Percentiles rank a stretch among this genome's conserved stretches.
Evolutionary conservation across 768 basidiomycete genomes (phyloP).

Genomic region (Pleurotus salmoneostramineus): DNA sequence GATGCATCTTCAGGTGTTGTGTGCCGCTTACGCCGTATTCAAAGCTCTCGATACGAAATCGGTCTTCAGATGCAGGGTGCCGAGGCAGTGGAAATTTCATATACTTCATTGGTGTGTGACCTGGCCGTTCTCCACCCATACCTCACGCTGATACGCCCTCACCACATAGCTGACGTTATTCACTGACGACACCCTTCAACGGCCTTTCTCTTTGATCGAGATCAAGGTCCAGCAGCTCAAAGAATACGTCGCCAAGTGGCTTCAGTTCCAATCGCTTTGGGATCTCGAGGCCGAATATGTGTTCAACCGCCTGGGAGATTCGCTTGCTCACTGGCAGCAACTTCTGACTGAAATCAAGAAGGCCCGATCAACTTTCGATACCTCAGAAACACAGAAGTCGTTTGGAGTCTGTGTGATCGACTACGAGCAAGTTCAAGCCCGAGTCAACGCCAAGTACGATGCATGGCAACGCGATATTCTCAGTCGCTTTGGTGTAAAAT

Average conservation of each 20-base stretch:
- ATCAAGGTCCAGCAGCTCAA: slow-evolving; percentile 81
- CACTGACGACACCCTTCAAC: slow-evolving; percentile 67
- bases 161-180: slow-evolving; percentile 64
- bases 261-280: slow-evolving; percentile 99
- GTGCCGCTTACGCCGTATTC: slow-evolving; percentile 82
- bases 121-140: not conserved
- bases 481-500: slow-evolving; percentile 86
- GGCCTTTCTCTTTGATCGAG: slow-evolving; percentile 85
- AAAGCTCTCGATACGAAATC: slow-evolving; percentile 96
- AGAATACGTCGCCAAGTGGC: slow-evolving; percentile 95
- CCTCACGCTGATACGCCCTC: slow-evolving; percentile 8
- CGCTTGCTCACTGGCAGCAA: slow-evolving; percentile 91
- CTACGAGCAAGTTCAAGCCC: slow-evolving; percentile 96
- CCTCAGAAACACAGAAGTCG: slow-evolving; percentile 85
- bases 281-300: slow-evolving; percentile 97
- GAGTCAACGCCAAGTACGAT: slow-evolving; percentile 98
- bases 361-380: slow-evolving; percentile 94
- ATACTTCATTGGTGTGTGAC: slow-evolving; percentile 73
- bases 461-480: slow-evolving; percentile 96
- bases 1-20: slow-evolving; percentile 59
- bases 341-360: slow-evolving; percentile 96
- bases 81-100: slow-evolving; percentile 64
- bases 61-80: slow-evolving; percentile 85
- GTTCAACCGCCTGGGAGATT: slow-evolving; percentile 93
- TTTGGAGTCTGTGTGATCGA: slow-evolving; percentile 95